Evolutionary conservation across 441 rosid genomes (phyloP), one percentile per base, ranked within the genome.

Genomic region (Jatropha podagrica): DNA sequence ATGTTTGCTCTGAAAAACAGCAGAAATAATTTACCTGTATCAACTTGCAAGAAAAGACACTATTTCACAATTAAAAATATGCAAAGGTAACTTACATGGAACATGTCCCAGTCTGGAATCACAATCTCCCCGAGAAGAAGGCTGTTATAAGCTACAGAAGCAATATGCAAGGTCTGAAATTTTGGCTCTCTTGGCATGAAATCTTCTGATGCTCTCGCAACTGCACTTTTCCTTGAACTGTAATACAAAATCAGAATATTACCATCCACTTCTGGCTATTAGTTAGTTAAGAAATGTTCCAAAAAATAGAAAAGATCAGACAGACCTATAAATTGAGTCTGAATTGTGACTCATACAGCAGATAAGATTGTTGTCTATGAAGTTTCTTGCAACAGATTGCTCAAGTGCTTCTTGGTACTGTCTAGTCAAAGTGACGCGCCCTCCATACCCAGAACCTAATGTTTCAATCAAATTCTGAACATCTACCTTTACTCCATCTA

Each of bases 31-130:
- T 42, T 42, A 42, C 6, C 9, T 8, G 9, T 8, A 3, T 42
- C 2, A 42, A 42, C 46, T 42, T 42, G 7, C 9, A 42, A 42
- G 6, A 42, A 42, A 42, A 42, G 6, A 42, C 4, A 8, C 46
- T 42, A 42, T 32, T 32, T 32, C 41, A 42, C 44, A 60, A 63
- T 11, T 14, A 61, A 15, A 41, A 76, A 20, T 42, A 81, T 71
- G 46, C 23, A 58, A 66, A 82, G 76, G 63, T 26, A 69, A 51
- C 86, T 64, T 76, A 89, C 96, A 4, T 85, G 96, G 76, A 89
- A 91, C 94, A 91, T 90, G 86, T 91, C 96, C 92, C 94, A 91
- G 72, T 90, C 94, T 41, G 96, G 91, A 75, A 88, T 90, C 74
- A 85, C 83, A 71, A 88, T 82, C 79, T 91, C 96, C 72, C 92